Conservation (phyloP, 352 stramenopile genomes). For the Pythium oligandrum region DNA sequence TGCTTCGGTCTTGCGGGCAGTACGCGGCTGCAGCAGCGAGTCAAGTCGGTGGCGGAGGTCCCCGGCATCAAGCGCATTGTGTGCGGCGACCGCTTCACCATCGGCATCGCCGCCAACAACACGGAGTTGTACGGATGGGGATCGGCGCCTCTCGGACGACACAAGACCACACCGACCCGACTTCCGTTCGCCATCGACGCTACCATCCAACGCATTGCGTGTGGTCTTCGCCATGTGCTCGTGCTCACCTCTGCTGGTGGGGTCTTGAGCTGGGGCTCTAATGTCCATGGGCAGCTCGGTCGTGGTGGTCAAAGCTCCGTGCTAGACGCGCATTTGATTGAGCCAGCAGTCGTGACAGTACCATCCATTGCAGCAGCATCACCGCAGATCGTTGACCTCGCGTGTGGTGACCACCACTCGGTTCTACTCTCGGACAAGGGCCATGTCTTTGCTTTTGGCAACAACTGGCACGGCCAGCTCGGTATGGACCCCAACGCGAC, state of each 20-base stretch:
- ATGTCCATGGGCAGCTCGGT: conserved; percentile 65
- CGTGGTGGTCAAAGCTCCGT: conserved; percentile 15
- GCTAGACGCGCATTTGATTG: conserved; percentile 14
- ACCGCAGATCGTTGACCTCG: conserved; percentile 29
- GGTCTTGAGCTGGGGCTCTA: conserved; percentile 60
- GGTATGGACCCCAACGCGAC: conserved; percentile 31
- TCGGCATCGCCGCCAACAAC: conserved; percentile 23
- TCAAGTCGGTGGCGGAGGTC: conserved; percentile 42
- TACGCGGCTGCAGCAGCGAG: conserved; percentile 33
- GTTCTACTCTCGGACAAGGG: conserved; percentile 49
- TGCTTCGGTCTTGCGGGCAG: conserved; percentile 45
- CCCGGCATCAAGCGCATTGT: conserved; percentile 28
- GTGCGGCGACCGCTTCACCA: conserved; percentile 27
- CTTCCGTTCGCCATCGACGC: conserved; percentile 5
- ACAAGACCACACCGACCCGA: conserved; percentile 6
- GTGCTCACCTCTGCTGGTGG: conserved; percentile 17
- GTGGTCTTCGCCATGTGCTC: conserved; percentile 39
- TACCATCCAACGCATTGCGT: conserved; percentile 30
- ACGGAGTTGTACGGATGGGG: conserved; percentile 39
- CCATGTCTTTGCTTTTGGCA: conserved; percentile 47
- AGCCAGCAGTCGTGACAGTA: conserved; percentile 22
- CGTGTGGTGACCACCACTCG: conserved; percentile 61
- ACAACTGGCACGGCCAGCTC: conserved; percentile 71
- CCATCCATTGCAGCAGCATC: conserved; percentile 1
- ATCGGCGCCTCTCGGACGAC: conserved; percentile 5